phyloP scores from a whole-genome alignment of 805 yeast species.

The Metschnikowia gruessii region DNA sequence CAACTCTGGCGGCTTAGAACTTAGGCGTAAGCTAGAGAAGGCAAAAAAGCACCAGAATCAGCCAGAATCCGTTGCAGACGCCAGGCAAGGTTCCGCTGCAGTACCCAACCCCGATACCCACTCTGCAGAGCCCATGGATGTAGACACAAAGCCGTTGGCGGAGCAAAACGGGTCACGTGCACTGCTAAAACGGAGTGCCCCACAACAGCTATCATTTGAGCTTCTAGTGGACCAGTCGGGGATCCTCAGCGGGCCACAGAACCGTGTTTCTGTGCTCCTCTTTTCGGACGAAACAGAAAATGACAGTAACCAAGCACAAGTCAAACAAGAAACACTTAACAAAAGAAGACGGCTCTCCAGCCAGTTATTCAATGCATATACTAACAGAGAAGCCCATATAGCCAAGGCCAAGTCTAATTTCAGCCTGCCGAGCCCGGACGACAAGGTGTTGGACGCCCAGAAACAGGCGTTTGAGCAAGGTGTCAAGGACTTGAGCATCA shows the following conservation, averaged over 20 bases:
- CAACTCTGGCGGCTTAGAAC: conserved; percentile 8
- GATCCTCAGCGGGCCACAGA: conserved; percentile 8
- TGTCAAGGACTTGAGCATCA: conserved; percentile 28
- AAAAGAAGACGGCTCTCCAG: conserved; percentile 11
- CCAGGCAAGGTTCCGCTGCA: not conserved
- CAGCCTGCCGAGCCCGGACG: conserved; percentile 79
- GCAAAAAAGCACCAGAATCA: conserved; percentile 1
- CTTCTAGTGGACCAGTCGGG: conserved; percentile 12
- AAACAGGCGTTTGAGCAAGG: conserved; percentile 37
- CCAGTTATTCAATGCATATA: conserved; percentile 33
- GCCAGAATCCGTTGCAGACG: not conserved
- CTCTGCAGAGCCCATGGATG: conserved; percentile 5
- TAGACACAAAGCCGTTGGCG: not conserved
- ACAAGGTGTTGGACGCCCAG: conserved; percentile 60
- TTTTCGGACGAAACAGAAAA: not conserved
- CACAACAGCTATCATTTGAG: conserved; percentile 4
- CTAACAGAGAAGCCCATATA: conserved; percentile 39
- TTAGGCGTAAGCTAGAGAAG: conserved; percentile 3
- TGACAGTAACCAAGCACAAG: not conserved
- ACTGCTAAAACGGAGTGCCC: conserved; percentile 2
- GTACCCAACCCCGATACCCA: no score
- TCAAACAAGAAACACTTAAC: not conserved
- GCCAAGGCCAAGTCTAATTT: conserved; percentile 54
- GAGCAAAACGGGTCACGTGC: not conserved
- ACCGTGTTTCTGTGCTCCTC: conserved; percentile 9